phyloP scores from a whole-genome alignment of 1,139 yeast genomes.

The Eremothecium coryli region DNA sequence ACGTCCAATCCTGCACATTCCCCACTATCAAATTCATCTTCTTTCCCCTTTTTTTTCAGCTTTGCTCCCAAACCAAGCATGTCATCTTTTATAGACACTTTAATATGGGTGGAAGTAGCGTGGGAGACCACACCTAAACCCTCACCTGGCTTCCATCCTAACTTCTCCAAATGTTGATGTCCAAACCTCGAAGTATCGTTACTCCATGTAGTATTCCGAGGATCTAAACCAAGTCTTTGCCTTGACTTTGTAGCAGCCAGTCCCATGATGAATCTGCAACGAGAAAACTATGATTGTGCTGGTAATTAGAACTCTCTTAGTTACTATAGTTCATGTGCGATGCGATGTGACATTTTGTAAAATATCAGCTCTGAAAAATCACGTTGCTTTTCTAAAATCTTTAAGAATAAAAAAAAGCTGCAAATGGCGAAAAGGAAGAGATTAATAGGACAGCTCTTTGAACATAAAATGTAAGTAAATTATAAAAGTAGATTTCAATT shows the following conservation, averaged over 20 bases:
- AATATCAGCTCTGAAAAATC: too few species aligned
- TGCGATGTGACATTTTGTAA: too few species aligned
- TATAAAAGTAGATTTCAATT: conserved; percentile 1
- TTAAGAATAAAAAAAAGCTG: too few species aligned
- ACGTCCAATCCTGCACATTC: conserved; percentile 88
- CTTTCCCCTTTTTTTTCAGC: conserved; percentile 46
- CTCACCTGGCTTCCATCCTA: conserved; percentile 89
- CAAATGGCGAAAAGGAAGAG: too few species aligned
- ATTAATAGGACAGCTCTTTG: too few species aligned
- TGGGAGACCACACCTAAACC: conserved; percentile 71
- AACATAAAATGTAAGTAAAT: too few species aligned
- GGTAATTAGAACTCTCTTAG: too few species aligned
- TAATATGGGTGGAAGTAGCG: conserved; percentile 69
- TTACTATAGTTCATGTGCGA: too few species aligned
- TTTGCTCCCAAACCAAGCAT: conserved; percentile 82
- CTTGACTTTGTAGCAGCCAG: conserved; percentile 77
- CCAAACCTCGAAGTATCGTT: conserved; percentile 81
- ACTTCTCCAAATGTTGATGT: conserved; percentile 66
- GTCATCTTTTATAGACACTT: conserved; percentile 72
- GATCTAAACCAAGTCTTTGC: conserved; percentile 85
- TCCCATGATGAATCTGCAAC: conserved; percentile 58
- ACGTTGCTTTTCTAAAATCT: too few species aligned
- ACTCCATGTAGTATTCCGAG: conserved; percentile 92
- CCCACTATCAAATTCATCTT: conserved; percentile 61
- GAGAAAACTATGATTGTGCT: too few species aligned